A percentile compares a stretch with the other conserved stretches of the same genome.
Evolutionary conservation across 23 red algal species (phyloP).

Genomic region (Cyanidium caldarium): DNA sequence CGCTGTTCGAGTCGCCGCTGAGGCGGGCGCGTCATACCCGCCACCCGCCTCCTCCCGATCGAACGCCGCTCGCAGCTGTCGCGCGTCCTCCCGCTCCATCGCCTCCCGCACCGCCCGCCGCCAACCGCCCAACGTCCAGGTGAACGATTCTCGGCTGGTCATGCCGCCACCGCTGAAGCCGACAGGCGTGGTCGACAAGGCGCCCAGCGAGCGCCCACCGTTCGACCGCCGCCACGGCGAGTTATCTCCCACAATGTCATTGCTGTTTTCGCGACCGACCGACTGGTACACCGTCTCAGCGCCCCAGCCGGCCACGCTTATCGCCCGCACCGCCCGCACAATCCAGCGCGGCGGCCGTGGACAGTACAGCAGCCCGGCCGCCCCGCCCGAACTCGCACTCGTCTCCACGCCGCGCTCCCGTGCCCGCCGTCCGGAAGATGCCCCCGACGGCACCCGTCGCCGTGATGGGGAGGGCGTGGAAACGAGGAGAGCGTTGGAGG

Average conservation of each 20-base stretch:
- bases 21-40: background rate
- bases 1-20: no score
- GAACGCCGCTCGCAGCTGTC: background rate
- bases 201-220: background rate
- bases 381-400: no score
- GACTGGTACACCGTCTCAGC: background rate
- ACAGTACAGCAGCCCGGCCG: constrained; percentile 6
- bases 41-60: background rate
- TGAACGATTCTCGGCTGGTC: background rate
- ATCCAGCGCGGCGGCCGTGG: constrained; percentile 2
- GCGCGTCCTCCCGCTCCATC: background rate
- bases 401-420: no score
- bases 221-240: background rate
- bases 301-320: background rate
- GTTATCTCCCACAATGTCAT: background rate
- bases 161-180: background rate
- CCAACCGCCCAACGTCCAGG: background rate
- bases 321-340: background rate
- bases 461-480: no score
- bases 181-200: background rate
- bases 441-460: no score
- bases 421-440: no score
- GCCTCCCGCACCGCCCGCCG: background rate
- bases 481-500: no score
- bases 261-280: background rate